Evolutionary conservation across 176 grass and related monocot species (phyloP), one percentile per base, ranked within the genome.

Genomic region (Carex myosuroides): DNA sequence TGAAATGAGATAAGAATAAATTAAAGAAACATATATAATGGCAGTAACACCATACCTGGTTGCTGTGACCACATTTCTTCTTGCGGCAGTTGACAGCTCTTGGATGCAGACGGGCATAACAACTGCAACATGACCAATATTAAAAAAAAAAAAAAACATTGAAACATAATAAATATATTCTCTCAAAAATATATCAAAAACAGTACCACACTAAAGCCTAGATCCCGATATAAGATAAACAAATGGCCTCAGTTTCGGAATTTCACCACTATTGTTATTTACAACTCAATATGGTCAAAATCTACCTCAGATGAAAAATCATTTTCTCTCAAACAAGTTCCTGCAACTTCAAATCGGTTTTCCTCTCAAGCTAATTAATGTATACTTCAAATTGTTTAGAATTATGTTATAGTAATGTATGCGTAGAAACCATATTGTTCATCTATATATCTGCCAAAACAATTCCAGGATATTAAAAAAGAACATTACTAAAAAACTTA

Each of bases 51-150:
- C 4, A 1, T 70, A 81, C 79, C 57, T 60, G 6, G 21, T 12
- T 61, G 57, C 18, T 63, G 18, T 81, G 54, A 2, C 58, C 58
- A 16, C 79, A 81, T 81, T 81, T 81, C 37, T 81, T 81, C 79
- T 81, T 81, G 79, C 79, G 60, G 37, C 79, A 81, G 35, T 81
- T 81, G 13, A 1, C 8, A 65, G 79, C 58, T 3, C 35, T 81
- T 13, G 13, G 12, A 21, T 55, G 79, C 33, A 65, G 58, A 44
- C 79, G 35, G 0, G 79, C 79, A 50, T 65, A 81, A 0, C 79
- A 64, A 14, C 79, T 81, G 8, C 16, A 16, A 76, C 11, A 1
- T 21, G 2, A 62, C 20, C 6, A 8, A 60, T 18, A 60, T 29
- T 29, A 29, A 24, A 10, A 26, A 8, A 62, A 8, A 62, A 62